A percentile compares a stretch with the other conserved stretches of the same genome.
phyloP scores from a whole-genome alignment of 208 protist species.

The Novymonas esmeraldas region DNA sequence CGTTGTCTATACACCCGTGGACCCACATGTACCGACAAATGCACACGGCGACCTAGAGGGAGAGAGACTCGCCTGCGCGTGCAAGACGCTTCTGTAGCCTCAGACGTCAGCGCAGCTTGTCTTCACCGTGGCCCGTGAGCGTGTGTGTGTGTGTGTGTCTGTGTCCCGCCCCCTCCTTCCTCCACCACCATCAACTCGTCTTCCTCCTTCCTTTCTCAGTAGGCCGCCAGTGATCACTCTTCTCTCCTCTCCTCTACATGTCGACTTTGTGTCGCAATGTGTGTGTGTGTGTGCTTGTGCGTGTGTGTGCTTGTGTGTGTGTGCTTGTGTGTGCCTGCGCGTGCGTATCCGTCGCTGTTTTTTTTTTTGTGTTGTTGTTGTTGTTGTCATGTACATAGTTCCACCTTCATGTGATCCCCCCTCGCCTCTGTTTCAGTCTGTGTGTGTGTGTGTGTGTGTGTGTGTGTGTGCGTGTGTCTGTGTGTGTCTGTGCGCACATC shows the following conservation, averaged over 20 bases:
- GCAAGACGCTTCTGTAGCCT: too few species aligned
- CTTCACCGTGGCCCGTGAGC: too few species aligned
- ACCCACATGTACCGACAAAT: too few species aligned
- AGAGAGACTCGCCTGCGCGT: too few species aligned
- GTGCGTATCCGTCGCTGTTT: neutral
- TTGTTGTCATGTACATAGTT: too few species aligned
- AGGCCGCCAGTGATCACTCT: neutral
- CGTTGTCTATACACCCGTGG: too few species aligned
- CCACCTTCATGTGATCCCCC: neutral
- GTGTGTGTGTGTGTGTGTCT: conserved; percentile 14
- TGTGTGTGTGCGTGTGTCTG: neutral
- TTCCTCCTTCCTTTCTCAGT: neutral
- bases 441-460: neutral
- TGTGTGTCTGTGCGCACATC: neutral
- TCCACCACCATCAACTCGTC: neutral
- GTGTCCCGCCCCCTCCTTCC: neutral
- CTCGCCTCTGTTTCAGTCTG: neutral
- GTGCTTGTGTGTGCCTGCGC: neutral
- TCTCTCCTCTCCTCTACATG: neutral
- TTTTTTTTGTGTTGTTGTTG: neutral
- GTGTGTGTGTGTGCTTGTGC: neutral
- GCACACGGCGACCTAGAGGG: too few species aligned
- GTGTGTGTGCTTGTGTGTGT: neutral
- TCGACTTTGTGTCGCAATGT: too few species aligned
- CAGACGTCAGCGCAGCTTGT: too few species aligned